Evolutionary conservation across 2,329 filamentous ascomycete genomes (phyloP).

Genomic region (Colletotrichum spaethianum): DNA sequence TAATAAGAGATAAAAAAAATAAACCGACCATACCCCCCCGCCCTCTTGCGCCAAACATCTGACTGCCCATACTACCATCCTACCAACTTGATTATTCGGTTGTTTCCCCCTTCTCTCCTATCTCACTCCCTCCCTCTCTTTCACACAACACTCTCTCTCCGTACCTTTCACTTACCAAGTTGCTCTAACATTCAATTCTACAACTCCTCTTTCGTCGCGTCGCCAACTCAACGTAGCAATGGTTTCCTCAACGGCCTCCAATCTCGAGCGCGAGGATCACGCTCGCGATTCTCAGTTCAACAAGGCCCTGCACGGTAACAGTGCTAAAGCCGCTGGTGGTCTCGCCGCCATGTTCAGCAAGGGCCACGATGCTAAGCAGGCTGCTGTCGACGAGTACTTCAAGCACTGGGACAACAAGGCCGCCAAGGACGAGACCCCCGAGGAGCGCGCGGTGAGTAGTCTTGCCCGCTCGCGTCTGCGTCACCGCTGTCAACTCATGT

Average conservation of each 20-base stretch:
- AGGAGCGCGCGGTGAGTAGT: constrained; percentile 76
- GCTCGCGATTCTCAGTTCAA: constrained; percentile 91
- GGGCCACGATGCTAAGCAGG: constrained; percentile 78
- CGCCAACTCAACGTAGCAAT: constrained; percentile 55
- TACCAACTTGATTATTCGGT: background rate
- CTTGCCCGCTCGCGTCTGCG: constrained; percentile 21
- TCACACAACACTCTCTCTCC: background rate
- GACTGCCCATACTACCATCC: background rate
- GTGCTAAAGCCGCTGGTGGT: constrained; percentile 78
- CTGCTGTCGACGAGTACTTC: constrained; percentile 88
- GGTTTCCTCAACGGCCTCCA: constrained; percentile 56
- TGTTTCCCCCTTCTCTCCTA: background rate
- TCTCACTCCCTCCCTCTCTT: background rate
- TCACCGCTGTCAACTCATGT: too few species aligned
- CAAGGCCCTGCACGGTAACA: constrained; percentile 85
- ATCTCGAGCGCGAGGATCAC: constrained; percentile 87
- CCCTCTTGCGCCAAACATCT: background rate
- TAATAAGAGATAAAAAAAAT: background rate
- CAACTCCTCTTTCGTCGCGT: background rate
- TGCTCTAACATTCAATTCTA: constrained; percentile 5
- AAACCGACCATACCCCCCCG: background rate
- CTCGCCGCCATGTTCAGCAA: constrained; percentile 87
- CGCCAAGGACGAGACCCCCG: constrained; percentile 78
- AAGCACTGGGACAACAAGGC: constrained; percentile 91
- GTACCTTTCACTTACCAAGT: background rate